phyloP scores from a whole-genome alignment of 2,329 filamentous ascomycete genomes.

The Aspergillus transmontanensis region DNA sequence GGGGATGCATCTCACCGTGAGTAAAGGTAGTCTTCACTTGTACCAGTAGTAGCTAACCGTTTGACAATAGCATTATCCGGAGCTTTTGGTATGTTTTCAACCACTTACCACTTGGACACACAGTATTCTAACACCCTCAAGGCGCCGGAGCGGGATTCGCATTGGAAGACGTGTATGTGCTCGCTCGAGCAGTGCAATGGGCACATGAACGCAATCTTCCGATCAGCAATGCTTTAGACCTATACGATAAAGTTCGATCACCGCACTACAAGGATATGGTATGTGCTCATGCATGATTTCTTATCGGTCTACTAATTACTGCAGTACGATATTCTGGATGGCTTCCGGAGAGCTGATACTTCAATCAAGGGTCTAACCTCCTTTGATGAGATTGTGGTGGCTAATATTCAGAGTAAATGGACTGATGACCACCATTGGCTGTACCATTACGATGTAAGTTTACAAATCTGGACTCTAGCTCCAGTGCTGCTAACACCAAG shows the following conservation, averaged over 20 bases:
- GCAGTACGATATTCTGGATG: conserved; percentile 15
- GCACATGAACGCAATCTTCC: background rate
- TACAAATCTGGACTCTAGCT: too few species aligned
- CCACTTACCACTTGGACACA: too few species aligned
- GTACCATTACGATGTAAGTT: conserved; percentile 15
- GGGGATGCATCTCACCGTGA: conserved; percentile 20
- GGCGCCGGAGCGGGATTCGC: conserved; percentile 18
- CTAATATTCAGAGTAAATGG: conserved; percentile 12
- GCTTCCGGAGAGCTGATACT: conserved; percentile 1
- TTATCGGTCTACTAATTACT: background rate
- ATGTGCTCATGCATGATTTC: background rate
- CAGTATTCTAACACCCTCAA: background rate
- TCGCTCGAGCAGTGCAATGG: conserved; percentile 12
- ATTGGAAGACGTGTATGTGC: conserved; percentile 17
- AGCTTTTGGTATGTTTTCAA: conserved; percentile 11
- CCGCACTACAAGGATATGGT: conserved; percentile 17
- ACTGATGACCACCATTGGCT: conserved; percentile 10
- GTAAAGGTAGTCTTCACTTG: background rate
- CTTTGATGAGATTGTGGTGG: conserved; percentile 9
- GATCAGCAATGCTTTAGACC: conserved; percentile 1
- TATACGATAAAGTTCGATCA: conserved; percentile 13
- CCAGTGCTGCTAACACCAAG: background rate
- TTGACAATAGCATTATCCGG: conserved; percentile 11
- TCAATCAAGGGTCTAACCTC: background rate
- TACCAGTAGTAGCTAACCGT: background rate